A percentile compares a stretch with the other conserved stretches of the same genome.
phyloP scores from a whole-genome alignment of 331 rosid species.

The Saraca asoca region DNA sequence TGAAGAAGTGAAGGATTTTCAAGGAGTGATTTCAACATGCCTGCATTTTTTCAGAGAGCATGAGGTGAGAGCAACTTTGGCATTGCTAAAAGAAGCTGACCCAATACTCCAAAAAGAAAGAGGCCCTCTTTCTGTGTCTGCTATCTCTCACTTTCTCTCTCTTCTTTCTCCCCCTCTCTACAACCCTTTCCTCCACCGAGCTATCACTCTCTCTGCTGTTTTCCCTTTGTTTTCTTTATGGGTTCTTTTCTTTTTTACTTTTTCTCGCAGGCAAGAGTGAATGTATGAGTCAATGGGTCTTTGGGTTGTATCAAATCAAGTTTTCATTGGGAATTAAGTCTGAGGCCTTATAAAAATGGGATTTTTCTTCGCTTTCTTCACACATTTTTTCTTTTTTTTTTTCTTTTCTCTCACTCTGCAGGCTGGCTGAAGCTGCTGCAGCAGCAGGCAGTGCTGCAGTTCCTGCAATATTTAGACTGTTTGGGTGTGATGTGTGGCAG shows the following conservation, averaged over 20 bases:
- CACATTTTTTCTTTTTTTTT: neutral
- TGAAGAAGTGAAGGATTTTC: conserved; percentile 31
- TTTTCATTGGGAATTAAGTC: conserved; percentile 42
- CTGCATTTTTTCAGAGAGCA: conserved; percentile 63
- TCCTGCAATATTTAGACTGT: conserved; percentile 75
- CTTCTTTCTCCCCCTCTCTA: neutral
- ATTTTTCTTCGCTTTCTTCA: conserved; percentile 21
- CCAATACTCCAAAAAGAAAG: conserved; percentile 57
- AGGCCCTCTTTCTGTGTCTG: conserved; percentile 43
- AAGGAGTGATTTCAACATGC: conserved; percentile 46
- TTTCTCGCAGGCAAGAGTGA: conserved; percentile 36
- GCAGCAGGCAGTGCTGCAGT: conserved; percentile 66
- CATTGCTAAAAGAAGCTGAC: conserved; percentile 71
- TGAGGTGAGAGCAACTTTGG: conserved; percentile 54
- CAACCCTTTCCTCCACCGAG: conserved; percentile 17
- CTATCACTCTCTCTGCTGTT: conserved; percentile 38
- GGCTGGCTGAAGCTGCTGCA: conserved; percentile 52
- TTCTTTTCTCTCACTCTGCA: conserved; percentile 31
- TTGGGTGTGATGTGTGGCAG: conserved; percentile 88
- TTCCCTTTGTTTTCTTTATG: conserved; percentile 40
- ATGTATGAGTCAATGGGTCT: conserved; percentile 39
- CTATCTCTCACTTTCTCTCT: conserved; percentile 24
- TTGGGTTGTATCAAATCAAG: conserved; percentile 57
- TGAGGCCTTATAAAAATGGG: conserved; percentile 34
- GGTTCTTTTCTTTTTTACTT: conserved; percentile 40